These are phyloP conservation scores for Entomortierella lignicola DNA, from an alignment of 192 early-diverging fungal species.

Conservation along the genomic window DNA sequence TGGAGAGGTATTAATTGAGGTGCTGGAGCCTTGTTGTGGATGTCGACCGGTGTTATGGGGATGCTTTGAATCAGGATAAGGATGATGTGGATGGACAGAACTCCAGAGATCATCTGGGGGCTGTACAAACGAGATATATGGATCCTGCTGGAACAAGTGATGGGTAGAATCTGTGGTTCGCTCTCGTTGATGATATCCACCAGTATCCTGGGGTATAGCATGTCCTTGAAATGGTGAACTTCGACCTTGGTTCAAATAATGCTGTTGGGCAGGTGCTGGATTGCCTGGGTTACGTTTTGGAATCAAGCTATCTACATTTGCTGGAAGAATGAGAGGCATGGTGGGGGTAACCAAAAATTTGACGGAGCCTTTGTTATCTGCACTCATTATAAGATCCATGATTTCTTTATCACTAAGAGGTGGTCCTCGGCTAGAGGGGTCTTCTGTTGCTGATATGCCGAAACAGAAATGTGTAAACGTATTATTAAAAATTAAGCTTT, in stretches of 20 bases:
- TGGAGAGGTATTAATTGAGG: constrained; percentile 25
- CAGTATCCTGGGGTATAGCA: constrained; percentile 10
- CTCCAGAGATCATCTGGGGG: constrained; percentile 36
- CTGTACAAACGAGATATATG: constrained; percentile 36
- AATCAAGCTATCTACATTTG: constrained; percentile 46
- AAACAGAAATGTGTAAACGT: neutral
- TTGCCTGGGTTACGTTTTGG: constrained; percentile 36
- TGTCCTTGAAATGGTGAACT: constrained; percentile 37
- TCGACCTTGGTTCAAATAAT: constrained; percentile 21
- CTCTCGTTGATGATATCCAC: constrained; percentile 38
- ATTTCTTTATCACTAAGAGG: constrained; percentile 33
- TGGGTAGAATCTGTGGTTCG: constrained; percentile 28
- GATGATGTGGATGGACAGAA: constrained; percentile 54
- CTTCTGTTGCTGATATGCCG: constrained; percentile 18
- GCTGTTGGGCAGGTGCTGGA: constrained; percentile 7
- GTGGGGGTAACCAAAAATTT: constrained; percentile 46
- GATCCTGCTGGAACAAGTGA: constrained; percentile 21
- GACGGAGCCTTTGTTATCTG: constrained; percentile 43
- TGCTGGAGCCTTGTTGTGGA: constrained; percentile 18
- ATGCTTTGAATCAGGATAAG: constrained; percentile 47
- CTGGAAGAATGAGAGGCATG: constrained; percentile 47
- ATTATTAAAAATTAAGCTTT: neutral
- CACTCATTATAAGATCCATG: constrained; percentile 24
- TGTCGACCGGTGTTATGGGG: constrained; percentile 42
- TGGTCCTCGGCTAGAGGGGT: constrained; percentile 26